phyloP scores from a whole-genome alignment of 257 asterid genomes.

The Fraxinus cuspidata region DNA sequence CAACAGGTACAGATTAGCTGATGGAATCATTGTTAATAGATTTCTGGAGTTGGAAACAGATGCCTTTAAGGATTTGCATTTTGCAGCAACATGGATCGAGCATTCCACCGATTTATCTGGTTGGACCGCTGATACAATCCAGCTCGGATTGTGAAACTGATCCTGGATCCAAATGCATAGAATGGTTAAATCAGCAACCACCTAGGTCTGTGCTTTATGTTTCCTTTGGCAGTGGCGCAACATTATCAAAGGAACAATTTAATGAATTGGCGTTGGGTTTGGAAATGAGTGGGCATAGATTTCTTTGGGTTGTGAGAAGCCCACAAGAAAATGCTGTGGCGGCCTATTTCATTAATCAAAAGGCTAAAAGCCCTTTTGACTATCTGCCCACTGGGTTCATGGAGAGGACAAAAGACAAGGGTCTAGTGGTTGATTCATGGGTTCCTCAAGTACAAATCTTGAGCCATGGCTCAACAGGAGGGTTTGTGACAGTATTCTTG shows the following conservation, averaged over 20 bases:
- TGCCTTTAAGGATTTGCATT: conserved; percentile 27
- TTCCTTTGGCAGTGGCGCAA: conserved; percentile 46
- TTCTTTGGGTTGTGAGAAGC: conserved; percentile 41
- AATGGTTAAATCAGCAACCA: conserved; percentile 45
- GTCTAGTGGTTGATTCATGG: conserved; percentile 29
- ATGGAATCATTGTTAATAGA: conserved; percentile 35
- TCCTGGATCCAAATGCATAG: conserved; percentile 1
- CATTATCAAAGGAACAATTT: conserved; percentile 29
- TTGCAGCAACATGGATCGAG: neutral
- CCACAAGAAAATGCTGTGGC: conserved; percentile 18
- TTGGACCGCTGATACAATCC: conserved; percentile 41
- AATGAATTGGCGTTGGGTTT: conserved; percentile 38
- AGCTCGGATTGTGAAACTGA: neutral
- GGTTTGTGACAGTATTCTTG: conserved; percentile 19
- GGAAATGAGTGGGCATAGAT: conserved; percentile 40
- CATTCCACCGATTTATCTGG: conserved; percentile 28
- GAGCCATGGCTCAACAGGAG: conserved; percentile 24
- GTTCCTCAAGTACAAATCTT: conserved; percentile 30
- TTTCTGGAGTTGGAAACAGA: conserved; percentile 37
- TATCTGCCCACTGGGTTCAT: conserved; percentile 27
- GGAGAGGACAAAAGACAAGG: conserved; percentile 25
- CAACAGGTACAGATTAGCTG: conserved; percentile 16
- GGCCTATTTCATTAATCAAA: neutral
- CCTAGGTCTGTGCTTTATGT: conserved; percentile 33
- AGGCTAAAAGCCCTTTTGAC: neutral